A percentile compares a stretch with the other conserved stretches of the same genome.
These are phyloP conservation scores for Pistacia vera DNA, from an alignment of 345 rosid genomes.

Conservation along the genomic window DNA sequence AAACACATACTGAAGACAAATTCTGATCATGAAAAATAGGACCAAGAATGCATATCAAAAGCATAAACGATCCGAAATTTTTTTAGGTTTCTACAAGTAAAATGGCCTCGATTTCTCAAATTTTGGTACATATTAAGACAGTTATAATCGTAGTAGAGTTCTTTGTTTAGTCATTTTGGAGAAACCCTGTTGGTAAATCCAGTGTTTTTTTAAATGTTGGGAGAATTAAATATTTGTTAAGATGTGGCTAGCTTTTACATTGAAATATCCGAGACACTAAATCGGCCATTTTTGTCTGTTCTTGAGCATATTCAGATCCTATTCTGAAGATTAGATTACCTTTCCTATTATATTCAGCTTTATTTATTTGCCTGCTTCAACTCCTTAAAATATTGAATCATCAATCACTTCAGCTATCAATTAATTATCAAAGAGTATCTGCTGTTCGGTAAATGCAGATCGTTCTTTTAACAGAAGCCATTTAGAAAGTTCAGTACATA, in stretches of 20 bases:
- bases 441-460: too few relatives aligned
- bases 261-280: background rate
- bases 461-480: too few relatives aligned
- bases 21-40: background rate
- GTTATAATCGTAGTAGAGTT: background rate
- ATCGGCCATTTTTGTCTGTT: background rate
- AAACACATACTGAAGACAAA: background rate
- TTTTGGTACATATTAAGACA: background rate
- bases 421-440: background rate
- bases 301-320: background rate
- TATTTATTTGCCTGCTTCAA: background rate
- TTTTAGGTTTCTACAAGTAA: background rate
- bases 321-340: background rate
- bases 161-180: background rate
- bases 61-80: background rate
- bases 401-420: background rate
- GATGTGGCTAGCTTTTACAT: background rate
- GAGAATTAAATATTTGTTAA: background rate
- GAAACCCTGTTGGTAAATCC: background rate
- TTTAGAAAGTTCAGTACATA: background rate
- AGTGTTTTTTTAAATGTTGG: background rate
- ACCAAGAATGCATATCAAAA: background rate
- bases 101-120: background rate
- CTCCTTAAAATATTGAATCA: background rate
- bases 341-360: background rate